These are phyloP conservation scores for Syzygium malaccense DNA, from an alignment of 441 rosid species.

Conservation along the genomic window DNA sequence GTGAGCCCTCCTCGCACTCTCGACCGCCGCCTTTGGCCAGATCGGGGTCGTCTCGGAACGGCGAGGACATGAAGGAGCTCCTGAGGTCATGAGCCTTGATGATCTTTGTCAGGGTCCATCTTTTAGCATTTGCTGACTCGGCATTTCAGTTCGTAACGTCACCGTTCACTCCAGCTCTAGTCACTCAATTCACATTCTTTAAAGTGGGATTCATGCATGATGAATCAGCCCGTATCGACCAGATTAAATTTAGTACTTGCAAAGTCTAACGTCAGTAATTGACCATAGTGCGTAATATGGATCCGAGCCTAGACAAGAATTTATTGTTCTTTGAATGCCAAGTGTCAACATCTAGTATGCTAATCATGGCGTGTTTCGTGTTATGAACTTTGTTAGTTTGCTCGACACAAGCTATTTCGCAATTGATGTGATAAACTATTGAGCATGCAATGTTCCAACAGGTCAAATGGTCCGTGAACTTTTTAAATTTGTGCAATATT, in stretches of 20 bases:
- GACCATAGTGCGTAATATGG: neutral
- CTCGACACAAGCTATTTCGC: fast-evolving
- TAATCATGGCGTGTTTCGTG: neutral
- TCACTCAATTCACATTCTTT: neutral
- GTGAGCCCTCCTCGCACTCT: constrained; percentile 27
- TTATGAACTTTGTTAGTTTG: neutral
- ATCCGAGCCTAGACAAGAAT: neutral
- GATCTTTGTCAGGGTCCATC: constrained; percentile 28
- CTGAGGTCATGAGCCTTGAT: constrained; percentile 17
- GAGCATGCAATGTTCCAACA: fast-evolving
- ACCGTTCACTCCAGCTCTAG: neutral
- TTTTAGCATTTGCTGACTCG: neutral
- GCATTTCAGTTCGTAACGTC: neutral
- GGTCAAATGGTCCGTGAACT: neutral
- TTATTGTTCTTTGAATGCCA: neutral
- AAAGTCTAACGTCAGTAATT: neutral
- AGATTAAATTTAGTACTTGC: neutral
- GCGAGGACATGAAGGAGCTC: constrained; percentile 22
- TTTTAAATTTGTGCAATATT: fast-evolving
- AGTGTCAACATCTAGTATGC: neutral
- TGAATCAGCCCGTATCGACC: neutral
- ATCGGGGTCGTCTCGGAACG: constrained; percentile 22
- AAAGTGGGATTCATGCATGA: neutral
- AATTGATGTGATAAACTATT: fast-evolving
- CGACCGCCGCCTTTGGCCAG: neutral